These are phyloP conservation scores for Saccharomycopsis fibuligera DNA, from an alignment of 805 yeast species.

Conservation along the genomic window DNA sequence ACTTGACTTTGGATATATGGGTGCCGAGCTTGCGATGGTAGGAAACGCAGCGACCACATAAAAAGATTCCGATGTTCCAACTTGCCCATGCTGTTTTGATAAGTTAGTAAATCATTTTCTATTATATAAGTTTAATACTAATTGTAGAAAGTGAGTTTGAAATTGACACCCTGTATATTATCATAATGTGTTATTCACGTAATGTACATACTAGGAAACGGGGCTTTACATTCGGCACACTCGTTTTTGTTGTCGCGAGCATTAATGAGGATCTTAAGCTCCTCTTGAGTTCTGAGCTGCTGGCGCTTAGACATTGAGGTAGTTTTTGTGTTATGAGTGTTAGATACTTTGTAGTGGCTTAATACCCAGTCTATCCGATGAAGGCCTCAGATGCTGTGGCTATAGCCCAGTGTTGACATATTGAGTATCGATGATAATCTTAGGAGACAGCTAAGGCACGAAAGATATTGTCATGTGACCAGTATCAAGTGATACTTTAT, in stretches of 20 bases:
- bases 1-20: constrained; percentile 59
- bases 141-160: constrained; percentile 5
- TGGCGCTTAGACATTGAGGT: constrained; percentile 32
- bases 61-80: constrained; percentile 48
- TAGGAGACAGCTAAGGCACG: no score
- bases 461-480: no score
- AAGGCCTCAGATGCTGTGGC: no score
- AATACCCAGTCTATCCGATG: no score
- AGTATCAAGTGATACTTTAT: no score
- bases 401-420: no score
- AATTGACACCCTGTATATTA: neutral
- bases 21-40: constrained; percentile 62
- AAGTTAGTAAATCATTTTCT: neutral
- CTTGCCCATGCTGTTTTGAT: constrained; percentile 29
- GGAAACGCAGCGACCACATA: constrained; percentile 83
- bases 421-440: no score
- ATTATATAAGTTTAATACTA: neutral
- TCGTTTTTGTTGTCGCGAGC: constrained; percentile 52
- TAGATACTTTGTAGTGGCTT: no score
- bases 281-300: constrained; percentile 41
- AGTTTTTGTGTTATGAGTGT: no score
- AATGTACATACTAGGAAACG: constrained; percentile 53
- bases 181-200: constrained; percentile 22
- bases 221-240: constrained; percentile 73
- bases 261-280: constrained; percentile 56